These are phyloP conservation scores for Solidago caesia DNA, from an alignment of 129 eudicot species.

Conservation along the genomic window DNA sequence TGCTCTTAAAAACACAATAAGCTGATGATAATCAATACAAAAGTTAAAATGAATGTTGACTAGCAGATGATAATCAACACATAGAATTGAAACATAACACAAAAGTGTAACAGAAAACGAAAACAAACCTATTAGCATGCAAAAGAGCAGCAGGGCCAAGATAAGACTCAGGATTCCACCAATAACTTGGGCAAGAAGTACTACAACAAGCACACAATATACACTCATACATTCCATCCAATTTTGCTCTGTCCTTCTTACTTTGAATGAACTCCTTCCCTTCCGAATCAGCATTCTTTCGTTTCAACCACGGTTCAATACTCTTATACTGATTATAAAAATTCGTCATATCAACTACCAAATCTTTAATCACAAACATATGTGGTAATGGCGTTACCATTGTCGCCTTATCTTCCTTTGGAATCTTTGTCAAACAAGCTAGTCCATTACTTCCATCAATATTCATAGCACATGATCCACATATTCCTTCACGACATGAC, in stretches of 20 bases:
- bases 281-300: not conserved
- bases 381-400: conserved; percentile 76
- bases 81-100: not conserved
- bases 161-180: conserved; percentile 38
- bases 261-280: conserved; percentile 7
- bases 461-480: conserved; percentile 59
- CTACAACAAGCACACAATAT: conserved; percentile 37
- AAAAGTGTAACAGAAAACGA: not conserved
- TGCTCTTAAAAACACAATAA: too few relatives aligned
- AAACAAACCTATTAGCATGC: conserved; percentile 22
- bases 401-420: conserved; percentile 13
- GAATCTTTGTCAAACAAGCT: conserved; percentile 71
- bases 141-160: conserved; percentile 32
- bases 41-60: too few relatives aligned
- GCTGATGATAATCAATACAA: not conserved
- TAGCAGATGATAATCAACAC: too few relatives aligned
- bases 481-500: conserved; percentile 87
- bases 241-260: conserved; percentile 28
- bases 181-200: conserved; percentile 34
- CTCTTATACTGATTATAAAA: conserved; percentile 32
- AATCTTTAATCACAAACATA: conserved; percentile 81
- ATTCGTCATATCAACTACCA: conserved; percentile 89
- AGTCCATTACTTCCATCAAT: conserved; percentile 56
- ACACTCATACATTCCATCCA: conserved; percentile 41
- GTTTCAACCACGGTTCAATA: conserved; percentile 4